Evolutionary conservation across 352 stramenopile species (phyloP), one percentile per base, ranked within the genome.

Genomic region (Aphanomyces cochlioides): DNA sequence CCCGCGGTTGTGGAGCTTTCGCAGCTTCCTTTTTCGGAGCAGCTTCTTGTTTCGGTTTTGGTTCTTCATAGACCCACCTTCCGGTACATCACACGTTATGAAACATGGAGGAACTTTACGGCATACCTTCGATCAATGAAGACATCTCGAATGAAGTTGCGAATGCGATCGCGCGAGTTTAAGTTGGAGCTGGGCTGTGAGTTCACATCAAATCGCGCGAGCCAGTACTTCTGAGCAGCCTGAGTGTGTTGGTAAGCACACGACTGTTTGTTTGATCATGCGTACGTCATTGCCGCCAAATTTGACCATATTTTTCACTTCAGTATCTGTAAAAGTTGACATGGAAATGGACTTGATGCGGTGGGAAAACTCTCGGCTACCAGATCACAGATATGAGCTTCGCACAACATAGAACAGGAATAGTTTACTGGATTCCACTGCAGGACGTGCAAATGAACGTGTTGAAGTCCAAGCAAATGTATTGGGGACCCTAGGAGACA

Each of bases 401-500:
- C 50, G 17, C 8, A 58, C 15, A 36, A 58, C 50, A 8, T 28
- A 58, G 17, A 36, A 61, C 17, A 13, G 36, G 36, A 40, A 37
- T 28, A 39, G 81, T 87, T 78, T 78, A 96, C 88, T 98, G 92
- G 75, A 98, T 96, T 65, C 92, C 92, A 59, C 90, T 97, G 75
- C 92, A 98, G 1, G 89, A 80, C 28, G 92, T 98, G 80, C 92
- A 98, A n/a, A 97, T 89, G 63, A 97, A 98, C 39, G 90, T 98
- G 73, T 96, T 96, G 78, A 97, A 97, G 72, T 96, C 90, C 67
- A 95, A 75, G 54, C 90, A 95, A 47, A 97, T 79, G 71, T 96
- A 97, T 67, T 97, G 90, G 21, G 91, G 91, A 79, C 93, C 93
- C 88, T 96, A 69, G 57, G 37, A 38, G 34, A 45, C 58, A 8